Evolutionary conservation across 306 rosid species (phyloP).

Genomic region (Gynostemma pentaphyllum): DNA sequence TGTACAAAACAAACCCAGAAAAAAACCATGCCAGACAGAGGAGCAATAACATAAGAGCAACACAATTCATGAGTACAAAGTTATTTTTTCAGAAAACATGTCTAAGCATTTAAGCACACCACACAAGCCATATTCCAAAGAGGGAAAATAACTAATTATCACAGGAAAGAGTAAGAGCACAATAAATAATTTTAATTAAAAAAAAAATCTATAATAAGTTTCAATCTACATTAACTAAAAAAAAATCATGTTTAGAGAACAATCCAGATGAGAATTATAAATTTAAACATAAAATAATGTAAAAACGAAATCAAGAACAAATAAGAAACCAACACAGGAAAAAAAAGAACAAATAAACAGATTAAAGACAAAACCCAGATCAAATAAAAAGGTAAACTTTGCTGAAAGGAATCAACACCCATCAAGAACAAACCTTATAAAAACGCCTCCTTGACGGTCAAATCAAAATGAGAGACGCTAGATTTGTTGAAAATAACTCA

Average conservation of each 20-base stretch:
- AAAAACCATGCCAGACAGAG: slow-evolving; percentile 3
- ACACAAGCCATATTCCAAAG: not conserved
- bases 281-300: too few species aligned
- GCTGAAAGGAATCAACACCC: too few species aligned
- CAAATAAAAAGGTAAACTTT: slow-evolving; percentile 15
- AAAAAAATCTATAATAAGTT: not conserved
- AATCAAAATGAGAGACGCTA: slow-evolving; percentile 28
- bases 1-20: slow-evolving; percentile 1
- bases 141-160: slow-evolving; percentile 5
- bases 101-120: not conserved
- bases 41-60: not conserved
- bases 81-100: not conserved
- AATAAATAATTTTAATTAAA: not conserved
- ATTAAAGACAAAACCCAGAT: slow-evolving; percentile 21
- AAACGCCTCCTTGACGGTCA: slow-evolving; percentile 18
- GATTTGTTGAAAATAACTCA: slow-evolving; percentile 31
- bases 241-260: not conserved
- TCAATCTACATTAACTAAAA: slow-evolving; percentile 3
- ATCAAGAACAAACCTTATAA: slow-evolving; percentile 32
- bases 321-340: not conserved
- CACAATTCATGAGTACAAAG: slow-evolving; percentile 9
- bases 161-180: not conserved
- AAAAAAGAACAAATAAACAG: slow-evolving; percentile 19
- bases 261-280: not conserved
- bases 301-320: not conserved